Evolutionary conservation across 371 early-diverging fungal genomes (phyloP), one percentile per base, ranked within the genome.

Genomic region (Actinomortierella wolfii): DNA sequence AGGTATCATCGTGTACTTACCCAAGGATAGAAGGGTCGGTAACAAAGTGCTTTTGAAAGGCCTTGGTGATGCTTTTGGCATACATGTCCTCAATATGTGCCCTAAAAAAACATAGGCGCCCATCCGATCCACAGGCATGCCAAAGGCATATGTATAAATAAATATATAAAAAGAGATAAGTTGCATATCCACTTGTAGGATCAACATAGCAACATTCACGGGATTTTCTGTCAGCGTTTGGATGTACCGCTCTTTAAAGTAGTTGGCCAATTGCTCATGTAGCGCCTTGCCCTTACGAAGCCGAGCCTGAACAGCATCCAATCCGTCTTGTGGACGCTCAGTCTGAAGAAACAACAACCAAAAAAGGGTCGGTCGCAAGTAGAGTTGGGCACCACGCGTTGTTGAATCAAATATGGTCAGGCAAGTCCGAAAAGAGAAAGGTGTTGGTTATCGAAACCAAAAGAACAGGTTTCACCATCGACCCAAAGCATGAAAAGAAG

Each of bases 201-300:
- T n/a, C n/a, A n/a, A n/a, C n/a, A n/a, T n/a, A n/a, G n/a, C n/a
- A n/a, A n/a, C n/a, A n/a, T n/a, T n/a, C n/a, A n/a, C n/a, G n/a
- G n/a, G n/a, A n/a, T n/a, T n/a, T n/a, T n/a, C n/a, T n/a, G n/a
- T n/a, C n/a, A n/a, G n/a, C n/a, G n/a, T n/a, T n/a, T n/a, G n/a
- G n/a, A 29, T 55, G 39, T 81, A 83, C 86, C 84, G 76, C 52
- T 86, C 84, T 65, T 68, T 78, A 56, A 83, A 81, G 51, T 86
- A 86, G 43, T 83, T 82, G n/a, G 86, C 86, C 20, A 86, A 34
- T 51, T 86, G 84, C n/a, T 81, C 86, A 58, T 82, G 82, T 5
- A 82, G 49, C 34, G 76, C 71, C 23, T 78, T 70, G 47, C 79
- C 80, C 50, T 78, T 77, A 21, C 78, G 70, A 50, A 86, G 69